A percentile compares a stretch with the other conserved stretches of the same genome.
These are phyloP conservation scores for Dendrothele bispora DNA, from an alignment of 768 basidiomycete genomes.

Conservation along the genomic window DNA sequence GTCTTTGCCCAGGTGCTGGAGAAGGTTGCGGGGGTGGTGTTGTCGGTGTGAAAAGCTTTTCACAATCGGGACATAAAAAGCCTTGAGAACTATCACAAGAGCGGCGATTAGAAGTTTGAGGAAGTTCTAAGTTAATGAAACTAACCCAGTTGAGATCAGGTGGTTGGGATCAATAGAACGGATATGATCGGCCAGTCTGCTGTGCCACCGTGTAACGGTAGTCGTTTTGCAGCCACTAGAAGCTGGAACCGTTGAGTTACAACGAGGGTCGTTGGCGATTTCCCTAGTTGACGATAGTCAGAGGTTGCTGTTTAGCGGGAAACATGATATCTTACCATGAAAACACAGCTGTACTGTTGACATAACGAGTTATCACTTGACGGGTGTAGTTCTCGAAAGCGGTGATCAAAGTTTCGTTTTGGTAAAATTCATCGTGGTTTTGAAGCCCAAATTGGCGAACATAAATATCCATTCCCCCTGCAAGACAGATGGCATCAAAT, in stretches of 20 bases:
- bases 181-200: slow-evolving; percentile 43
- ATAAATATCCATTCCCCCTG: slow-evolving; percentile 69
- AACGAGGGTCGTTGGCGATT: slow-evolving; percentile 67
- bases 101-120: slow-evolving; percentile 1
- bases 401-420: slow-evolving; percentile 44
- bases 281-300: slow-evolving; percentile 41
- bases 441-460: slow-evolving; percentile 47
- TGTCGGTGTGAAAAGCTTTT: slow-evolving; percentile 47
- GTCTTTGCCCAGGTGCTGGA: slow-evolving; percentile 36
- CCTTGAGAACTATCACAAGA: slow-evolving; percentile 44
- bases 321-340: slow-evolving; percentile 35
- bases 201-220: slow-evolving; percentile 60
- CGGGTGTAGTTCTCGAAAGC: slow-evolving; percentile 60
- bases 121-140: background rate
- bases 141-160: slow-evolving; percentile 62
- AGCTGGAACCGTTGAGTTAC: slow-evolving; percentile 52
- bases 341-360: slow-evolving; percentile 51
- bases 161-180: slow-evolving; percentile 58
- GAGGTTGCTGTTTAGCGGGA: background rate
- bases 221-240: slow-evolving; percentile 44
- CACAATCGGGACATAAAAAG: slow-evolving; percentile 56
- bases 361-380: slow-evolving; percentile 55
- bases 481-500: slow-evolving; percentile 10
- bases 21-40: slow-evolving; percentile 38
- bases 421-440: slow-evolving; percentile 63